Evolutionary conservation across 805 yeast genomes (phyloP), one percentile per base, ranked within the genome.

Genomic region (Metschnikowia noctiluminum): DNA sequence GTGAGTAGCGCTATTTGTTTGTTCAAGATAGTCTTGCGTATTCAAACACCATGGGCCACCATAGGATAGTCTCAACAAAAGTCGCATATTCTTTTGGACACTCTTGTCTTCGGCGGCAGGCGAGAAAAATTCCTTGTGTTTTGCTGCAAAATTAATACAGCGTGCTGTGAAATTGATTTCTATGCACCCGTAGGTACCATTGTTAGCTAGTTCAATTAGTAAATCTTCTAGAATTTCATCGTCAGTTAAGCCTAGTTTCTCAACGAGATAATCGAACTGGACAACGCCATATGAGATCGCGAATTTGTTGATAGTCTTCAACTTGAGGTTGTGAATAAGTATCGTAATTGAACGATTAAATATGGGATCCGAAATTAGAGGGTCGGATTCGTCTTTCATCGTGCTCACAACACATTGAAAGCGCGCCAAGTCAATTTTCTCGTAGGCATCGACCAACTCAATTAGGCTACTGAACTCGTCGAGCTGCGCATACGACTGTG

Each of bases 401-500:
- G 43, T 43, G 0, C 45, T 45, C 11, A 61, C 45, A 6, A 59
- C 51, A 6, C 42, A 31, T 13, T 49, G 47, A 35, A 63, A 68
- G 8, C 37, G 50, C 9, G 45, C 41, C 40, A 72, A 55, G 49
- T 66, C 61, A 12, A 62, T 52, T 11, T 61, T 62, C 45, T 69
- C 69, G 46, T 68, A 70, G 6, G 64, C 61, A 28, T 64, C 60
- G 7, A 67, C 63, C 34, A 72, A 52, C 7, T 42, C 37, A 3
- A 69, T 55, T 35, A 73, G 58, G 38, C 61, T 60, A 12, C 32
- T 35, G 32, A 45, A 58, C 38, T 59, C 62, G 7, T 46, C 45
- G 39, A 70, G 50, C 55, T 62, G 48, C 41, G 66, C 53, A 59
- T 78, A 81, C 7, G 82, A 79, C 56, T 76, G 77, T 1, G 87